Evolutionary conservation across 1,284 basidiomycete species (phyloP), one percentile per base, ranked within the genome.

Genomic region (Malassezia slooffiae): DNA sequence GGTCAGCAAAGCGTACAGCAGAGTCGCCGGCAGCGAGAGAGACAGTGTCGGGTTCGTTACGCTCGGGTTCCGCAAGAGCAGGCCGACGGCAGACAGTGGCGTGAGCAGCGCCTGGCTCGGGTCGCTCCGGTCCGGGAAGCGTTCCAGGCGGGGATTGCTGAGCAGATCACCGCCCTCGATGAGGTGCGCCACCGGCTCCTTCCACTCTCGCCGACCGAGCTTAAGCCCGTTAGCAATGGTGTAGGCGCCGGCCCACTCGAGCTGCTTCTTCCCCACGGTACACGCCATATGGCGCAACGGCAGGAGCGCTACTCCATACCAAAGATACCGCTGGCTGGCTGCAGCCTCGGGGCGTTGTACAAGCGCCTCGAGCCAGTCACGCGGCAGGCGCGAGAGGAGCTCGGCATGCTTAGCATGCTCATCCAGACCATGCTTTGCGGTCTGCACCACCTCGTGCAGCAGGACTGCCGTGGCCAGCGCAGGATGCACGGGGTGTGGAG

Each of bases 211-310:
- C 50, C 52, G 21, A n/a, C 60, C 64, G 15, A 67, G 45, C 36
- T 68, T 68, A 38, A 68, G 60, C 2, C 64, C 66, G n/a, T 43
- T 45, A 11, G 51, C 34, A 7, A 67, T 46, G 12, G 59, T 55
- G 19, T 33, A 40, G 20, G 55, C 58, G n/a, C 54, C 60, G 2
- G 62, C 55, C 66, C 57, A 62, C 3, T 38, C 42, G 17, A 41
- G 35, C 34, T 59, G 60, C 48, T 43, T 62, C 60, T 50, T 62
- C 61, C 33, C 57, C 56, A n/a, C 8, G 56, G 49, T 34, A 57
- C 50, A 4, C 47, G 46, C n/a, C 11, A 56, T 32, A 11, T 51
- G 44, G 12, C 44, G 38, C 19, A 65, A 36, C 1, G 58, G 60
- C 0, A 59, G 32, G 17, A 68, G 35, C 2, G 60, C 51, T 1